phyloP scores from a whole-genome alignment of 257 asterid genomes.

The Solanum boliviense region DNA sequence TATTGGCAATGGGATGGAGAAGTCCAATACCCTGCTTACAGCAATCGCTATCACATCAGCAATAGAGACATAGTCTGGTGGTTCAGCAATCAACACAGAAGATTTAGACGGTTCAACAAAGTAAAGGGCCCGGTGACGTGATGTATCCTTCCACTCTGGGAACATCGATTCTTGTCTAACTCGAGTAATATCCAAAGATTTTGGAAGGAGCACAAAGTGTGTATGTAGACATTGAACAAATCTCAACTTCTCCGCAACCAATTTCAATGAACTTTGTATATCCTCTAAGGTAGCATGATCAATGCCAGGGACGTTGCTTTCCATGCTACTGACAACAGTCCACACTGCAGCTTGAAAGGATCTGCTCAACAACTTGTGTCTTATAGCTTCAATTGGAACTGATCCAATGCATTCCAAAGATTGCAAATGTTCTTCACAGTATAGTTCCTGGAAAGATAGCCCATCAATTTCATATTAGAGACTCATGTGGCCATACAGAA shows the following conservation, averaged over 20 bases:
- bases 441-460: constrained; percentile 51
- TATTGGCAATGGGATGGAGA: constrained; percentile 63
- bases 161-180: constrained; percentile 39
- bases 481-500: constrained; percentile 1
- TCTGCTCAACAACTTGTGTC: constrained; percentile 43
- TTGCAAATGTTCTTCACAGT: constrained; percentile 35
- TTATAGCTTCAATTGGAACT: constrained; percentile 43
- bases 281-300: constrained; percentile 34
- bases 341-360: constrained; percentile 80
- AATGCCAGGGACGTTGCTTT: constrained; percentile 35
- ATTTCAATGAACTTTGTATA: constrained; percentile 35
- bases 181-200: constrained; percentile 52
- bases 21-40: constrained; percentile 63
- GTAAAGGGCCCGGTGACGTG: constrained; percentile 56
- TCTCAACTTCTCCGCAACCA: constrained; percentile 54
- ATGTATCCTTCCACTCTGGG: constrained; percentile 68
- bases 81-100: constrained; percentile 61
- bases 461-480: constrained; percentile 5
- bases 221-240: constrained; percentile 65
- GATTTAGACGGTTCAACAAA: constrained; percentile 51
- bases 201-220: constrained; percentile 63
- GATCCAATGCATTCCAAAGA: constrained; percentile 53
- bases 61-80: constrained; percentile 59
- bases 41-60: constrained; percentile 61
- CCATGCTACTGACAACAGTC: constrained; percentile 36